Base-by-base conservation (phyloP, 768 basidiomycete species). In the Termitomyces sp. region DNA sequence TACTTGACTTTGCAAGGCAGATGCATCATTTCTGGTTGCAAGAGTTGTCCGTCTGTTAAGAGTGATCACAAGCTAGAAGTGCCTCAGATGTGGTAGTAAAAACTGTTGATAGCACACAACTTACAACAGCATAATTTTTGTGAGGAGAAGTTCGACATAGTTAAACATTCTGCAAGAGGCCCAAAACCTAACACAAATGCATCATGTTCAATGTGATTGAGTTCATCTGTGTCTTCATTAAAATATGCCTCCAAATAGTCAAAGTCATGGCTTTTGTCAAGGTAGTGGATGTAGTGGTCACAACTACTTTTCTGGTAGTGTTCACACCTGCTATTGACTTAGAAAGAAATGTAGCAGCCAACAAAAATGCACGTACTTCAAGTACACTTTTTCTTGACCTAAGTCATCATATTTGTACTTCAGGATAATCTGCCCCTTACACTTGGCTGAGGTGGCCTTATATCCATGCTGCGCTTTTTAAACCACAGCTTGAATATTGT, bases 241-340 rank as follows among this genome's bases (percentile, higher is more conserved):
- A 67, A 59, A 11, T 60, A 39, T n/a, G 66, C 66, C 44, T 63
- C 57, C 0, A 67, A 32, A 42, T 67, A 67, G 3, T 56, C 58
- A 6, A 63, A 25, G 41, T 67, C 56, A 41, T 63, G 64, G 2
- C 57, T 51, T 5, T 52, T 35, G 40, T 63, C 42, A 16, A 51
- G 41, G 36, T 45, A 51, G 5, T 56, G 43, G 6, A 56, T 46
- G 13, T 51, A 54, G 23, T 54, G 57, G 23, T 58, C 42, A 3
- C 31, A 13, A 13, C 43, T 46, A 4, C 1, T 36, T 16, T 27
- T 49, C 13, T 33, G n/a, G 18, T 57, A 57, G 20, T 57, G 45
- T 27, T 57, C 47, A 32, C 56, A 59, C 27, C 51, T 57, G 12
- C 2, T 3, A 29, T 18, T 35, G 12, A 7, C 16, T 13, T 29